phyloP scores from a whole-genome alignment of 495 filamentous ascomycete genomes.

The Emericellopsis terricola region DNA sequence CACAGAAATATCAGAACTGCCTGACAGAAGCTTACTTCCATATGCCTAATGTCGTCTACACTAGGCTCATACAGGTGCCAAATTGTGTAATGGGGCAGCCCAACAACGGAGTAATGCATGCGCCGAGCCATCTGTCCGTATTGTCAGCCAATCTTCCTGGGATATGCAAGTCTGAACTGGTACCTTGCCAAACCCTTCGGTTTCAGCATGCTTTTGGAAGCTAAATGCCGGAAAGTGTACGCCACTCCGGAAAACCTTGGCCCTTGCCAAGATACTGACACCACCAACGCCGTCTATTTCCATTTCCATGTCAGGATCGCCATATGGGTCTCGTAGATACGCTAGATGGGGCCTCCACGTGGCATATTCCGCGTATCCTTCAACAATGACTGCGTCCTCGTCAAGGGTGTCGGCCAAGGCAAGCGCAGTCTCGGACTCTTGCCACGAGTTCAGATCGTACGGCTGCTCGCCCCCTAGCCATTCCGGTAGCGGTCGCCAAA shows the following conservation, averaged over 20 bases:
- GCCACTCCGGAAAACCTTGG: constrained; percentile 79
- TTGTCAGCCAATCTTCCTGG: not conserved
- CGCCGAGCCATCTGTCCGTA: constrained; percentile 76
- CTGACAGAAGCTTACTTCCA: constrained; percentile 60
- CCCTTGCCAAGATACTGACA: constrained; percentile 94
- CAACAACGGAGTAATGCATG: constrained; percentile 92
- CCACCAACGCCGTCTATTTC: constrained; percentile 96
- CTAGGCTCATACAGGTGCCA: constrained; percentile 99
- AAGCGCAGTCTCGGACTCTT: constrained; percentile 93
- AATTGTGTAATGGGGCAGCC: constrained; percentile 93
- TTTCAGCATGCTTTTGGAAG: constrained; percentile 97
- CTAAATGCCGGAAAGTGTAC: constrained; percentile 98
- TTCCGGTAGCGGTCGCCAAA: constrained; percentile 95
- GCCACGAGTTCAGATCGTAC: constrained; percentile 98
- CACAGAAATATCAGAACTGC: no score
- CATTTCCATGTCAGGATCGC: constrained; percentile 99
- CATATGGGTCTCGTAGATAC: constrained; percentile 92
- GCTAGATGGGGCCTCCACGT: constrained; percentile 97
- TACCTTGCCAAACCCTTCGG: constrained; percentile 97
- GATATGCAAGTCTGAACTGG: constrained; percentile 2
- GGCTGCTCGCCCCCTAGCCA: constrained; percentile 99
- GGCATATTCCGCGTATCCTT: constrained; percentile 97
- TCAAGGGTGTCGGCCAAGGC: constrained; percentile 88
- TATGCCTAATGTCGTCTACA: constrained; percentile 90
- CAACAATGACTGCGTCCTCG: constrained; percentile 97